Evolutionary conservation across 2,329 filamentous ascomycete genomes (phyloP).

Genomic region (Proliferodiscus dingleyae): DNA sequence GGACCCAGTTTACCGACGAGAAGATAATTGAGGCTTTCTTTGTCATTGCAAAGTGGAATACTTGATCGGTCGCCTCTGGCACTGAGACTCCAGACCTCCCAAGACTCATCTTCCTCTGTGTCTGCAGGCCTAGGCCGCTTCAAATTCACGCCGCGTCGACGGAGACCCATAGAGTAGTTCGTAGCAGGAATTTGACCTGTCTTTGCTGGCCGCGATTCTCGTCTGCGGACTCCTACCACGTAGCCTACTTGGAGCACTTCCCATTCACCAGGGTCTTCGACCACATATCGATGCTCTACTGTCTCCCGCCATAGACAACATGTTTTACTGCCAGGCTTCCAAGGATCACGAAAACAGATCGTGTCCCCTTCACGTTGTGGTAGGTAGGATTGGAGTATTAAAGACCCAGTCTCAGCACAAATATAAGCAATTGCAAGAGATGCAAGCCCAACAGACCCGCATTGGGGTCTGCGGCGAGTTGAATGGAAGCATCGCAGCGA

Average conservation of each 20-base stretch:
- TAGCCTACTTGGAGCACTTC: conserved; percentile 55
- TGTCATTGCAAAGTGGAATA: conserved; percentile 17
- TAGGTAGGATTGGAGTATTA: conserved; percentile 60
- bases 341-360: conserved; percentile 51
- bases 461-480: conserved; percentile 45
- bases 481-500: conserved; percentile 58
- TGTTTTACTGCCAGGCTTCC: conserved; percentile 36
- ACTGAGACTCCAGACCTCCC: conserved; percentile 51
- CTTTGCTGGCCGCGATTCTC: conserved; percentile 27
- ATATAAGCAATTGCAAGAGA: conserved; percentile 63
- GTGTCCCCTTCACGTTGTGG: conserved; percentile 47
- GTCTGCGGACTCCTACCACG: conserved; percentile 56
- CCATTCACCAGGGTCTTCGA: conserved; percentile 63
- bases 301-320: conserved; percentile 50
- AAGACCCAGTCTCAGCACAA: conserved; percentile 53
- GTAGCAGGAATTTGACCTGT: neutral
- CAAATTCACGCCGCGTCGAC: conserved; percentile 13
- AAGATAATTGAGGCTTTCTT: conserved; percentile 41
- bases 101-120: conserved; percentile 30
- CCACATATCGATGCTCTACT: conserved; percentile 45
- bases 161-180: conserved; percentile 7
- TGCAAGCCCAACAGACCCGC: conserved; percentile 51
- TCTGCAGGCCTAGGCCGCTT: neutral
- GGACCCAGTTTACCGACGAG: conserved; percentile 64
- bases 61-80: conserved; percentile 35